These are phyloP conservation scores for Plasmodium coatneyi DNA, from an alignment of 169 alveolate species.

Conservation along the genomic window DNA sequence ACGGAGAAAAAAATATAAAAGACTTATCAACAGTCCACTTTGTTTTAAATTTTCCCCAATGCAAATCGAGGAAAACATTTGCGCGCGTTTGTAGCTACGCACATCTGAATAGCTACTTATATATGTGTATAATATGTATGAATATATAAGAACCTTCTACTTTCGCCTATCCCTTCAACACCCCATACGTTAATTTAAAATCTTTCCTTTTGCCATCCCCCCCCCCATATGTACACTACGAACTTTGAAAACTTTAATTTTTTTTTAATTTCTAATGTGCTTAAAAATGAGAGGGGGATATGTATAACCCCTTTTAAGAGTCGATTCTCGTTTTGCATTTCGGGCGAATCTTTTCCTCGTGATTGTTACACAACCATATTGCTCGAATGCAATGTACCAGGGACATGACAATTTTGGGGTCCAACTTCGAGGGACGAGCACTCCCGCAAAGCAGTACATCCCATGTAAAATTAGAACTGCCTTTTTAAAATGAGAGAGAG, in stretches of 20 bases:
- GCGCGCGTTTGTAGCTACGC: neutral
- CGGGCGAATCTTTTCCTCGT: neutral
- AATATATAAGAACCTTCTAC: neutral
- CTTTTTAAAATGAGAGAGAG: neutral
- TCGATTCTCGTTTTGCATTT: neutral
- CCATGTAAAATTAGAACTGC: neutral
- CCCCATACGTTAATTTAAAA: neutral
- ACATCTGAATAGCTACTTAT: neutral
- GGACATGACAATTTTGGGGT: neutral
- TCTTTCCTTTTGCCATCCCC: neutral
- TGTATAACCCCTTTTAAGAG: neutral
- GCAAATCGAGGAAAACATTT: neutral
- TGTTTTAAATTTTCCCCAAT: neutral
- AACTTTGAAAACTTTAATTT: neutral
- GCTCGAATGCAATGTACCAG: neutral
- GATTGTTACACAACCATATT: neutral
- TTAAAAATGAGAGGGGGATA: neutral
- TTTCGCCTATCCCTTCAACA: neutral
- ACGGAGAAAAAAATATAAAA: conserved; percentile 1
- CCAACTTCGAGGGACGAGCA: neutral
- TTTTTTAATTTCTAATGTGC: neutral
- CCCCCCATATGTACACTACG: neutral
- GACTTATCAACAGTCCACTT: neutral
- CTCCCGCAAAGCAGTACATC: neutral
- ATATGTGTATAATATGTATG: neutral